Evolutionary conservation across 2,329 filamentous ascomycete species (phyloP).

Genomic region (Pleomassaria siparia): DNA sequence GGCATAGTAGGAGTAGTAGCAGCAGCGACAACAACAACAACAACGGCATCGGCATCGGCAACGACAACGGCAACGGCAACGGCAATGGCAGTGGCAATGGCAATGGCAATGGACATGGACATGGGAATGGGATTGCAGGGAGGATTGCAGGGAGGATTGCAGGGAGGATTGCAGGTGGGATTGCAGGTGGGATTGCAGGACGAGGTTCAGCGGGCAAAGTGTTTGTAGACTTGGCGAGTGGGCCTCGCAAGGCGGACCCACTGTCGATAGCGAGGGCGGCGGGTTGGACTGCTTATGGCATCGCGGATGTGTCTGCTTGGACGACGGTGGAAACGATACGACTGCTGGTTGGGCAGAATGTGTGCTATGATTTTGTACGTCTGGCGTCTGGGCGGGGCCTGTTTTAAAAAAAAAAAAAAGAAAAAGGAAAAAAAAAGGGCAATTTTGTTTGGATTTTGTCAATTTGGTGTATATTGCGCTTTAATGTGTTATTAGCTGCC

Average conservation of each 20-base stretch:
- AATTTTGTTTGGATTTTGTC: too few species aligned
- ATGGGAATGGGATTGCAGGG: too few species aligned
- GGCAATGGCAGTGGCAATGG: constrained; percentile 2
- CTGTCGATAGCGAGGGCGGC: constrained; percentile 69
- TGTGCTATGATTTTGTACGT: constrained; percentile 83
- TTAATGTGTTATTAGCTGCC: too few species aligned
- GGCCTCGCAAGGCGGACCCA: constrained; percentile 66
- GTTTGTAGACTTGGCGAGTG: constrained; percentile 76
- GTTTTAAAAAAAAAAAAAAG: constrained; percentile 49
- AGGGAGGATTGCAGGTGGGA: too few species aligned
- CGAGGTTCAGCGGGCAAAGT: constrained; percentile 59
- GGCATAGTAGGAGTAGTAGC: constrained; percentile 4
- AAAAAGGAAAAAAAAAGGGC: too few species aligned
- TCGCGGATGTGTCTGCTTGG: constrained; percentile 79
- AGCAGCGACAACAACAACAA: constrained; percentile 8
- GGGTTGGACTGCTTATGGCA: constrained; percentile 78
- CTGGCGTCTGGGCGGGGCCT: constrained; percentile 65
- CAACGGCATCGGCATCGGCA: too few species aligned
- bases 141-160: too few species aligned
- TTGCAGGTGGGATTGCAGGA: too few species aligned
- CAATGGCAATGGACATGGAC: constrained; percentile 26
- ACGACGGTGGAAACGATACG: constrained; percentile 80
- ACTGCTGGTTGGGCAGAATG: constrained; percentile 80
- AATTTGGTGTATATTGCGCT: constrained; percentile 8
- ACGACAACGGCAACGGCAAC: constrained; percentile 26